Percentiles rank a stretch among this genome's conserved stretches.
phyloP scores from a whole-genome alignment of 2,329 filamentous ascomycete genomes.

The Beauveria asiatica region DNA sequence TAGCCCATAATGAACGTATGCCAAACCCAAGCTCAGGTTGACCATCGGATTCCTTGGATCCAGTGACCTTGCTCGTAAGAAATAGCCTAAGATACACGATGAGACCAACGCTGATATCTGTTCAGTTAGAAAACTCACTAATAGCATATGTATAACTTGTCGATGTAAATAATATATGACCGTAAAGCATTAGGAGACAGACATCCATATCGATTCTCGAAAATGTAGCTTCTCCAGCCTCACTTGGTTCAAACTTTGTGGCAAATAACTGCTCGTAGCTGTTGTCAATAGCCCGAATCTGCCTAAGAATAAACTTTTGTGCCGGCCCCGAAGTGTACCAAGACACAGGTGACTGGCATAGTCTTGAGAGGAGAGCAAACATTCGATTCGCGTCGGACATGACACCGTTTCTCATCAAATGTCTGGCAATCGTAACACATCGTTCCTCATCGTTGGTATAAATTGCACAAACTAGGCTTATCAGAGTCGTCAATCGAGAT shows the following conservation, averaged over 20 bases:
- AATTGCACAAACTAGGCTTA: conserved; percentile 63
- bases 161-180: conserved; percentile 77
- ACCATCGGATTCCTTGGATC: conserved; percentile 70
- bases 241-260: conserved; percentile 18
- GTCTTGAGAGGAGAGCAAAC: conserved; percentile 67
- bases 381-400: conserved; percentile 80
- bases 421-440: conserved; percentile 64
- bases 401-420: conserved; percentile 74
- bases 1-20: conserved; percentile 80
- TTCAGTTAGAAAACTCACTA: conserved; percentile 39
- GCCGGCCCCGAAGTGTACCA: conserved; percentile 75
- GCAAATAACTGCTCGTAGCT: conserved; percentile 19
- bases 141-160: conserved; percentile 77
- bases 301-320: conserved; percentile 85
- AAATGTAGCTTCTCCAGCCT: not conserved
- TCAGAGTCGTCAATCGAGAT: not conserved
- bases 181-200: conserved; percentile 78
- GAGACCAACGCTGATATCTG: not conserved
- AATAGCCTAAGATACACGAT: conserved; percentile 52
- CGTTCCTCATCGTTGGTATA: conserved; percentile 71
- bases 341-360: conserved; percentile 63
- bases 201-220: conserved; percentile 52
- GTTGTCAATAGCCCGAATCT: conserved; percentile 83
- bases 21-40: conserved; percentile 71
- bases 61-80: conserved; percentile 66